Conservation (phyloP, 2,329 filamentous ascomycete genomes). For the Mariannaea sp. region DNA sequence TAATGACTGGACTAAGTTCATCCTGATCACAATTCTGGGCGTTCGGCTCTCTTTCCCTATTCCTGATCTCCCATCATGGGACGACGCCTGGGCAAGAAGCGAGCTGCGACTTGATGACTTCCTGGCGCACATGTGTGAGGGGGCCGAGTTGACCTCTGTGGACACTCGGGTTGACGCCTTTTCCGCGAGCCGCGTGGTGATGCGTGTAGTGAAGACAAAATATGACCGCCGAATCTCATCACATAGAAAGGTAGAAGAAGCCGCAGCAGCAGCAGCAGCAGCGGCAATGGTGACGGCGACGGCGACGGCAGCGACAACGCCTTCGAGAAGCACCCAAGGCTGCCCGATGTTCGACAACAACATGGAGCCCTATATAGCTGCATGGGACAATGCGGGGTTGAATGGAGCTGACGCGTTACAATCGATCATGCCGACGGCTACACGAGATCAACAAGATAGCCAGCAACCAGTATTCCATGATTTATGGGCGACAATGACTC, state of each 20-base stretch:
- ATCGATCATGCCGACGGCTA: background rate
- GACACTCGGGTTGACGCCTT: slow-evolving; percentile 47
- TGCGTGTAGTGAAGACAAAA: slow-evolving; percentile 53
- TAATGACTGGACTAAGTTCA: slow-evolving; percentile 51
- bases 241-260: slow-evolving; percentile 23
- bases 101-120: slow-evolving; percentile 48
- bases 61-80: slow-evolving; percentile 42
- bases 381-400: slow-evolving; percentile 51
- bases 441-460: slow-evolving; percentile 16
- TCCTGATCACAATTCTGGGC: slow-evolving; percentile 48
- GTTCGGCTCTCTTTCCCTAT: slow-evolving; percentile 55
- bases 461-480: slow-evolving; percentile 46
- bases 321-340: slow-evolving; percentile 26
- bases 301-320: background rate
- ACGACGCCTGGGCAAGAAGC: slow-evolving; percentile 46
- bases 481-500: slow-evolving; percentile 55
- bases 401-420: slow-evolving; percentile 21
- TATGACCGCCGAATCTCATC: slow-evolving; percentile 48
- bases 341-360: slow-evolving; percentile 60
- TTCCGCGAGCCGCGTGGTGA: slow-evolving; percentile 52
- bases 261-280: background rate
- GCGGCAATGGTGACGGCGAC: background rate
- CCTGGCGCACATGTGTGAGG: slow-evolving; percentile 44
- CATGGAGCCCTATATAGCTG: slow-evolving; percentile 50
- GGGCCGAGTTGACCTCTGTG: slow-evolving; percentile 29